These are phyloP conservation scores for Suillus paluster DNA, from an alignment of 768 basidiomycete genomes.

Conservation along the genomic window DNA sequence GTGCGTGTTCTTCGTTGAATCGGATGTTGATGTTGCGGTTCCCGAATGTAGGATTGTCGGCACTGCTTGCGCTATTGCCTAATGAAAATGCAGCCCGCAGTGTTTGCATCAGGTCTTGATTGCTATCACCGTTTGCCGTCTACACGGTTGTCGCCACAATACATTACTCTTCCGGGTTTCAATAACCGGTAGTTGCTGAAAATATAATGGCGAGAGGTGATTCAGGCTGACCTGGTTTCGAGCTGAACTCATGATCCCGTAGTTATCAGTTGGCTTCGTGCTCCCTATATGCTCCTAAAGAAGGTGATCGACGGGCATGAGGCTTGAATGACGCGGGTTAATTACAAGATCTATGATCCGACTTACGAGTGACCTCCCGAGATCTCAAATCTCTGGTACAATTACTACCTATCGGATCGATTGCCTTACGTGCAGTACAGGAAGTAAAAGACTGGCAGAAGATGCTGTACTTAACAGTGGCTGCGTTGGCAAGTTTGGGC, in stretches of 20 bases:
- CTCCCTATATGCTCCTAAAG: neutral
- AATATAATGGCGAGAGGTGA: neutral
- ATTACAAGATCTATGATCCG: neutral
- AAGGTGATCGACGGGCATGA: neutral
- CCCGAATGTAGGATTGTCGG: neutral
- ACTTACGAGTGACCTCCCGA: neutral
- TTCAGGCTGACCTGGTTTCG: neutral
- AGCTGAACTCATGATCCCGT: neutral
- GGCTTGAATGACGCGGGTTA: neutral
- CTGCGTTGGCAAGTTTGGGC: neutral
- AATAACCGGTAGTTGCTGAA: neutral
- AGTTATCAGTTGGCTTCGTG: neutral
- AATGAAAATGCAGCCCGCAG: neutral
- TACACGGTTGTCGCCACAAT: neutral
- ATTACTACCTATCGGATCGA: neutral
- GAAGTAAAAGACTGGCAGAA: no score
- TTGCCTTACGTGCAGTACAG: neutral
- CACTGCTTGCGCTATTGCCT: neutral
- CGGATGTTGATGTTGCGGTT: neutral
- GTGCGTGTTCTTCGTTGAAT: conserved; percentile 5
- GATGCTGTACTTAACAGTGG: neutral
- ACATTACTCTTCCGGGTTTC: neutral
- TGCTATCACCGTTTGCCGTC: neutral
- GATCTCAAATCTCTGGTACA: neutral
- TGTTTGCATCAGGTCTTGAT: neutral